Evolutionary conservation across 2,329 filamentous ascomycete species (phyloP), one percentile per base, ranked within the genome.

Genomic region (Claviceps cyperi): DNA sequence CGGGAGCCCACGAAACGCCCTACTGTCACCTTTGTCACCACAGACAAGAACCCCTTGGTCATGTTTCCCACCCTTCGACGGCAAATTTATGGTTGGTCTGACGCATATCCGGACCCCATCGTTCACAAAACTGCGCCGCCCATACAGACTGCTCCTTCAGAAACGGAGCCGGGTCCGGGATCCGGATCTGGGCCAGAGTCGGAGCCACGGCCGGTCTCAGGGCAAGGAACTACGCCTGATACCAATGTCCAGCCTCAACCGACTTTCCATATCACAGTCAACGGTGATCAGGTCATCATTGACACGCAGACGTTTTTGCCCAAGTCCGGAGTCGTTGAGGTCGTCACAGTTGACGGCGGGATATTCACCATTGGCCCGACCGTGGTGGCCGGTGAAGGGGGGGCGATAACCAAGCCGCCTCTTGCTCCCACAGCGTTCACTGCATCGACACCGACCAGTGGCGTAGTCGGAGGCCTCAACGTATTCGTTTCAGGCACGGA

Each of bases 21-120:
- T 8, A 28, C 2, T 5, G 55, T 73, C 45, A 73, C 69, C 3
- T 70, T 75, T 45, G 58, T 73, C 47, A 76, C 73, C 2, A 76
- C 74, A 3, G 74, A 76, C 57, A 77, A 76, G 58, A 77, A 77
- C 50, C 75, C 75, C 0, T 67, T 70, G 8, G 71, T 77, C 15
- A 66, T 76, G 2, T 64, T 66, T 52, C 58, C 69, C 1, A 63
- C 67, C 2, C 60, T 67, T 15, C 52, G 58, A 4, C 60, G 65
- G 5, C 71, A 72, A 54, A 66, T 65, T 22, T 53, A 56, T 35
- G 54, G 57, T 7, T 50, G 51, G 36, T 7, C 19, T 17, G 21
- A 43, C 43, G 51, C 43, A 22, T 24, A 22, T 38, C 46, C 53
- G 14, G 51, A 39, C 4, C 45, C 48, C 8, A 39, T 51, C 2